A percentile compares a stretch with the other conserved stretches of the same genome.
phyloP scores from a whole-genome alignment of 2,329 filamentous ascomycete genomes.

The Daldinia sp. region DNA sequence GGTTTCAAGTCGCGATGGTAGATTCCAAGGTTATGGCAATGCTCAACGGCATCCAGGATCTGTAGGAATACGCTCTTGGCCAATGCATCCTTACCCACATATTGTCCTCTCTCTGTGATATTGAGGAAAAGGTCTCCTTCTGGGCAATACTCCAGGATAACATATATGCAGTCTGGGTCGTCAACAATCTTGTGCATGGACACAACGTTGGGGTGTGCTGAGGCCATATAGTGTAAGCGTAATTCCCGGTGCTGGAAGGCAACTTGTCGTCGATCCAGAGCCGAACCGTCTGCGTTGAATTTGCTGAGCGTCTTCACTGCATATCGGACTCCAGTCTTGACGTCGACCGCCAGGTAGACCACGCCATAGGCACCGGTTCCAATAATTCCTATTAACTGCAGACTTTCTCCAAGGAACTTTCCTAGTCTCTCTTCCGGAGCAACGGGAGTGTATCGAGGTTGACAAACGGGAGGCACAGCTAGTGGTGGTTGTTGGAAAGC shows the following conservation, averaged over 20 bases:
- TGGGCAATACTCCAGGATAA: conserved; percentile 95
- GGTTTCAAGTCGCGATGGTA: conserved; percentile 98
- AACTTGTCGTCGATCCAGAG: conserved; percentile 84
- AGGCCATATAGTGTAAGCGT: conserved; percentile 88
- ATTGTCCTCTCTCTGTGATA: conserved; percentile 95
- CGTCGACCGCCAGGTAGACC: conserved; percentile 89
- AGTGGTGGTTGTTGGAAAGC: conserved; percentile 57
- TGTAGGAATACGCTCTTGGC: conserved; percentile 92
- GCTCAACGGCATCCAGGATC: conserved; percentile 94
- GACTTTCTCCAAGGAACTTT: conserved; percentile 81
- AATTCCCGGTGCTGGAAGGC: conserved; percentile 96
- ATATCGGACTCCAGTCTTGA: conserved; percentile 83
- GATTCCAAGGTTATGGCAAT: conserved; percentile 92
- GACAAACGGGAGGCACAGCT: conserved; percentile 55
- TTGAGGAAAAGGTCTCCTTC: conserved; percentile 97
- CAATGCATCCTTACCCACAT: conserved; percentile 90
- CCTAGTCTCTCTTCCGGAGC: conserved; percentile 88
- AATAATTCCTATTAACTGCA: conserved; percentile 86
- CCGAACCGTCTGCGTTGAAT: conserved; percentile 75
- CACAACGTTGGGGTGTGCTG: conserved; percentile 91
- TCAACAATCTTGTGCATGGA: conserved; percentile 95
- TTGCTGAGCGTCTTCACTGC: conserved; percentile 98
- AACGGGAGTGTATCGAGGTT: conserved; percentile 65
- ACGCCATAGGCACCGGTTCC: conserved; percentile 97
- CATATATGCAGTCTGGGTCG: conserved; percentile 90